Base-by-base conservation (phyloP, 106 monocot species). In the Narthecium ossifragum region DNA sequence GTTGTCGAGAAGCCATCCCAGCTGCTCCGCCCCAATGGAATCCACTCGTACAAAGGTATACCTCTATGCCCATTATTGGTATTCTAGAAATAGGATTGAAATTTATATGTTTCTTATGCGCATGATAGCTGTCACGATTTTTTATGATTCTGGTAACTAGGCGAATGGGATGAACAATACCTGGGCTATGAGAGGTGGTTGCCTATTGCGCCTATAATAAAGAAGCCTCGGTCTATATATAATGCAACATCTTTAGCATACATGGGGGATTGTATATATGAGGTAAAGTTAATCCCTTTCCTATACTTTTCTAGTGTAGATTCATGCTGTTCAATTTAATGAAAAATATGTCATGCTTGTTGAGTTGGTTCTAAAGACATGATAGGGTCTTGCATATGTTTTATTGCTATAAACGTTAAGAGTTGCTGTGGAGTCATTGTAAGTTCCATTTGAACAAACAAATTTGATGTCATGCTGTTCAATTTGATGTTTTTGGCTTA, bases 221-320 rank as follows among this genome's bases (percentile, higher is more conserved):
- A 91, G 26, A 91, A 84, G 57, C 91, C 91, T 45, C 77, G 81
- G 11, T 91, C 98, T 1, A 76, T 84, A 14, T 91, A 84, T 62
- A 91, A 84, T 68, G 98, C 98, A 0, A 84, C 84, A 36, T 84
- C 87, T 46, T 68, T 98, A 27, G 98, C 91, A 8, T 98, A 91
- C 63, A 63, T 98, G 53, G 98, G 98, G 26, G 98, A 98, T 64
- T 81, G 91, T 78, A 85, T 98, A 56, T 98, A 91, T 60, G 98
- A 98, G 91, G 98, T 98, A 72, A 34, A 34, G 17, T 18, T 55
- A 22, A 8, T 5, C 1, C 27, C 21, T 8, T 25, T 34, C 23
- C 9, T 20, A 23, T 17, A 14, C 34, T 26, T 38, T 52, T 10
- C 26, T 23, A 26, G n/a, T 39, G 9, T 39, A 39, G 39, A 9